Conservation (phyloP, 192 early-diverging fungal genomes). For the Phycomyces nitens region DNA sequence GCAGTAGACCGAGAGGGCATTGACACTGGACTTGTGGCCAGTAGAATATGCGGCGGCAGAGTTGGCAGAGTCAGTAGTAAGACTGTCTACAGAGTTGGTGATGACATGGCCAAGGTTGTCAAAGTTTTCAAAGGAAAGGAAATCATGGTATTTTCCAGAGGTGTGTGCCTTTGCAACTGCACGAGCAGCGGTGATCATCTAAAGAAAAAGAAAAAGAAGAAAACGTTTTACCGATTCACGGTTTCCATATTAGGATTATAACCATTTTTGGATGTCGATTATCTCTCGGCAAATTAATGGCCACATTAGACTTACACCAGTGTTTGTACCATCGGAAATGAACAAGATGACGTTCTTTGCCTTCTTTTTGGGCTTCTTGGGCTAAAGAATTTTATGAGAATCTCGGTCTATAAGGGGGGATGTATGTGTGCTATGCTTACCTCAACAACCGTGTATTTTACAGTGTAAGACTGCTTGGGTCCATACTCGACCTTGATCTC, state of each 20-base stretch:
- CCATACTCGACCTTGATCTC: conserved; percentile 45
- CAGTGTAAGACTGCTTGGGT: conserved; percentile 44
- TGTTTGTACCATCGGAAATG: conserved; percentile 63
- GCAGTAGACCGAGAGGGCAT: conserved; percentile 57
- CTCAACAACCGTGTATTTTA: conserved; percentile 44
- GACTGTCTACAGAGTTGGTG: conserved; percentile 61
- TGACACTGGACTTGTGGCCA: conserved; percentile 57
- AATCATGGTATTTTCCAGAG: conserved; percentile 53
- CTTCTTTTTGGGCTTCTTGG: conserved; percentile 38
- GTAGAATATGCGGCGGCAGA: conserved; percentile 61
- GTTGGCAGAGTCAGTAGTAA: conserved; percentile 70
- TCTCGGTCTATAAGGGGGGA: not conserved
- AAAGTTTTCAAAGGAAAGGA: conserved; percentile 44
- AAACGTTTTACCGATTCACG: too few species aligned
- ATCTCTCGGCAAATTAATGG: not conserved
- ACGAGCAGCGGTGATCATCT: conserved; percentile 60
- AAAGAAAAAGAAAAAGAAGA: conserved; percentile 3
- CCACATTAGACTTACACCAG: conserved; percentile 23
- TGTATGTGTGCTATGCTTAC: not conserved
- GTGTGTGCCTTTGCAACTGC: conserved; percentile 52
- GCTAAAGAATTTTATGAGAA: not conserved
- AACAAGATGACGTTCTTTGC: conserved; percentile 64
- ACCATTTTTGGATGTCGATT: conserved; percentile 1
- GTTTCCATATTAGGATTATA: not conserved
- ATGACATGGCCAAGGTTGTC: conserved; percentile 49